Evolutionary conservation across 495 filamentous ascomycete genomes (phyloP).

Genomic region (Aspergillus taichungensis): DNA sequence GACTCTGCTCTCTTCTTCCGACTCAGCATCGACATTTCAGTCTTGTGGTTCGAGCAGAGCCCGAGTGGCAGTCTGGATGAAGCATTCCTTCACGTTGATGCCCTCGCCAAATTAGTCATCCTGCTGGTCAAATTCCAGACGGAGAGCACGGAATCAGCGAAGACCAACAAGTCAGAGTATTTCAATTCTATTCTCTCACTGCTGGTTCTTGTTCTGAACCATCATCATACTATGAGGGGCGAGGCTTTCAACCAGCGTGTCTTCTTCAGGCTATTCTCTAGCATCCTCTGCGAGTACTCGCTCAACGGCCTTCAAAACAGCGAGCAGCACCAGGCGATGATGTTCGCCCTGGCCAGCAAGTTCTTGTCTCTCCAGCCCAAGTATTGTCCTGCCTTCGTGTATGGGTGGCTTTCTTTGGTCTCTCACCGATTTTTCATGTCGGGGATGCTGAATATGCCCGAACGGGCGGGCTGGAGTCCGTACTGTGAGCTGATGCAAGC

Average conservation of each 20-base stretch:
- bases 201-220: conserved; percentile 70
- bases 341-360: conserved; percentile 63
- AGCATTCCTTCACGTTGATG: conserved; percentile 69
- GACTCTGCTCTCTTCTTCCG: conserved; percentile 72
- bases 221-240: conserved; percentile 72
- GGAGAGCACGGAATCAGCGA: conserved; percentile 48
- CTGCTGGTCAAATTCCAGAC: conserved; percentile 63
- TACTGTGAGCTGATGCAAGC: conserved; percentile 70
- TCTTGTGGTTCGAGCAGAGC: conserved; percentile 64
- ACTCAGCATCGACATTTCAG: conserved; percentile 69
- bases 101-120: conserved; percentile 76
- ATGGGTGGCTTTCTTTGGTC: conserved; percentile 74
- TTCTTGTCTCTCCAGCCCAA: conserved; percentile 67
- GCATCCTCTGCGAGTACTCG: conserved; percentile 64
- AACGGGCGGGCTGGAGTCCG: conserved; percentile 62
- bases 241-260: conserved; percentile 80
- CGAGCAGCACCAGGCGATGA: conserved; percentile 57
- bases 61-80: conserved; percentile 55
- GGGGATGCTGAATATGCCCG: conserved; percentile 58
- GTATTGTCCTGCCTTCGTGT: conserved; percentile 71
- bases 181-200: conserved; percentile 68
- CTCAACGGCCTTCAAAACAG: conserved; percentile 35
- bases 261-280: conserved; percentile 87
- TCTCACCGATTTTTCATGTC: conserved; percentile 85
- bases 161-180: conserved; percentile 52